Conservation (phyloP, 2,329 filamentous ascomycete genomes). For the Onygena corvina region DNA sequence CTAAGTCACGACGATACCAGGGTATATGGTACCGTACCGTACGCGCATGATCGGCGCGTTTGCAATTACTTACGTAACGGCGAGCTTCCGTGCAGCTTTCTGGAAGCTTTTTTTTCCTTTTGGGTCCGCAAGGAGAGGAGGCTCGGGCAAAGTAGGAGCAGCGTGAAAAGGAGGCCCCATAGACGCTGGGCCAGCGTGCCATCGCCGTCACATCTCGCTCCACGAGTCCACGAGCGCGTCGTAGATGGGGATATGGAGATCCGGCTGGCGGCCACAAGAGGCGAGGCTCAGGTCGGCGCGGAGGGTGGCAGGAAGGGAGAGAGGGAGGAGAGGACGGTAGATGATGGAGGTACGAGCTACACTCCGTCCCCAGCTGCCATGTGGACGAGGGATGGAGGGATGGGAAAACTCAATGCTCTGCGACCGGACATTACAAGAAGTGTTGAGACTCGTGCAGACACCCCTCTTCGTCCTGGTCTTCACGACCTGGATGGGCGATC, state of each 20-base stretch:
- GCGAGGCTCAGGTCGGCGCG: no score
- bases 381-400: neutral
- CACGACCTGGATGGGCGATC: no score
- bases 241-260: no score
- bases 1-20: neutral
- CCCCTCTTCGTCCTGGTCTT: no score
- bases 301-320: neutral
- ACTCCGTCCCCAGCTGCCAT: neutral
- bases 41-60: neutral
- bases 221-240: no score
- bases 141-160: neutral
- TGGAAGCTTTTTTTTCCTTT: no score
- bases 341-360: neutral
- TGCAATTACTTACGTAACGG: neutral
- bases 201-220: slow-evolving; percentile 1
- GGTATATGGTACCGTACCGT: neutral
- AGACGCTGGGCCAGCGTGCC: neutral
- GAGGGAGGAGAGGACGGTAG: neutral
- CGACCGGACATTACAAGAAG: neutral
- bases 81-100: slow-evolving; percentile 2
- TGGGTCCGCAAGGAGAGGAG: no score
- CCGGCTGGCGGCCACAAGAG: no score
- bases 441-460: no score
- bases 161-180: neutral
- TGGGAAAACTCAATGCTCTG: slow-evolving; percentile 1